phyloP scores from a whole-genome alignment of 805 yeast species.

The Ogataea henricii region DNA sequence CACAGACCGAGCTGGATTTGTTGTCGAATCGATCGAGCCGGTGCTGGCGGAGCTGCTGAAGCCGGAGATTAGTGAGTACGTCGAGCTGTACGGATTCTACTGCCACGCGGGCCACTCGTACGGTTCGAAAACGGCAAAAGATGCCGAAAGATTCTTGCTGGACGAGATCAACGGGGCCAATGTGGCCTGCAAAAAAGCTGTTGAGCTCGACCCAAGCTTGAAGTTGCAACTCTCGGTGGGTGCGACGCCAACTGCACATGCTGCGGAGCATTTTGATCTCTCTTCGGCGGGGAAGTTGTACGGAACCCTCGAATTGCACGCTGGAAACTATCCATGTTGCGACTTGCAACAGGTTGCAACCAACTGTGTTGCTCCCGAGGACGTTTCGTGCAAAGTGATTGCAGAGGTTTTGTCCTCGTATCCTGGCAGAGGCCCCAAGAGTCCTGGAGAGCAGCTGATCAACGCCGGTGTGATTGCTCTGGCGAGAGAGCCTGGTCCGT shows the following conservation, averaged over 20 bases:
- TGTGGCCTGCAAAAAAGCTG: slow-evolving; percentile 48
- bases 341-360: slow-evolving; percentile 81
- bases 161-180: slow-evolving; percentile 61
- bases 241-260: slow-evolving; percentile 80
- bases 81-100: slow-evolving; percentile 66
- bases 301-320: slow-evolving; percentile 67
- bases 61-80: slow-evolving; percentile 28
- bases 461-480: slow-evolving; percentile 76
- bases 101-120: slow-evolving; percentile 84
- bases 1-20: slow-evolving; percentile 66
- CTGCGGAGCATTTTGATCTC: slow-evolving; percentile 39
- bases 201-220: slow-evolving; percentile 37
- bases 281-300: slow-evolving; percentile 20
- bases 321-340: slow-evolving; percentile 76
- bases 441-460: slow-evolving; percentile 61
- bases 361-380: slow-evolving; percentile 47
- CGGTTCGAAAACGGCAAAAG: slow-evolving; percentile 42
- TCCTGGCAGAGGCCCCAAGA: slow-evolving; percentile 50
- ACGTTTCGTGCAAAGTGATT: slow-evolving; percentile 54
- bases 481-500: slow-evolving; percentile 62
- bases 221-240: slow-evolving; percentile 66
- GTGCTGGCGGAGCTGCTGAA: slow-evolving; percentile 37
- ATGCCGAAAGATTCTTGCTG: slow-evolving; percentile 50
- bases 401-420: slow-evolving; percentile 64
- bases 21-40: slow-evolving; percentile 34